Conservation (phyloP, 371 early-diverging fungal genomes). For the Capniomyces stellatus region DNA sequence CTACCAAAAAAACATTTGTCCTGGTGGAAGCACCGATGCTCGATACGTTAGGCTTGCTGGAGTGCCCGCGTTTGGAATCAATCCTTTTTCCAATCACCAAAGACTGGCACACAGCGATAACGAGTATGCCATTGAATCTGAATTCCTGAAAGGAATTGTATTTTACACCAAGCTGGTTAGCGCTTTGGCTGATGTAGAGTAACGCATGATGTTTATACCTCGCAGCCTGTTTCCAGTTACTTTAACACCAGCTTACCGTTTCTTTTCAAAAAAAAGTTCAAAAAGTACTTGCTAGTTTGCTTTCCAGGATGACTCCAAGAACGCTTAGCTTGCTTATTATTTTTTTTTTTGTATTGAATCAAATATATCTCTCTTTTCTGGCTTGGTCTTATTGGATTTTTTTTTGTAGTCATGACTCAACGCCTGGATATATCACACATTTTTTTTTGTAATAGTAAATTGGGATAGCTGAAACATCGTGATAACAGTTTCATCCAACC, state of each 20-base stretch:
- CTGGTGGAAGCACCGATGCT: conserved; percentile 57
- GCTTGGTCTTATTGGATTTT: background rate
- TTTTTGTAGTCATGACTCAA: too few species aligned
- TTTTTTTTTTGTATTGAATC: background rate
- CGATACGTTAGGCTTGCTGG: conserved; percentile 46
- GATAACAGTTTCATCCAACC: background rate
- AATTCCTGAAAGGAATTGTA: conserved; percentile 41
- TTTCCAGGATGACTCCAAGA: too few species aligned
- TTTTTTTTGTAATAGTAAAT: background rate
- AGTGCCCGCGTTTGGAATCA: conserved; percentile 51
- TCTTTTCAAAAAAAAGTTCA: background rate
- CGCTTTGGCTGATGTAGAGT: conserved; percentile 17
- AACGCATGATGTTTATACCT: too few species aligned
- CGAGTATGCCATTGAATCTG: conserved; percentile 49
- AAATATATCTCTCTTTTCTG: background rate
- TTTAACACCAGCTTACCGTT: too few species aligned
- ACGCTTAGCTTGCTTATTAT: background rate
- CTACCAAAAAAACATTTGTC: conserved; percentile 7
- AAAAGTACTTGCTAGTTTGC: background rate
- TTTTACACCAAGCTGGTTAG: conserved; percentile 37
- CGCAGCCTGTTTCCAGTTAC: too few species aligned
- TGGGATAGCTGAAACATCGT: background rate
- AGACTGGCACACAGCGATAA: conserved; percentile 60
- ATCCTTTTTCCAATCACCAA: conserved; percentile 46
- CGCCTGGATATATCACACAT: background rate